Evolutionary conservation across 176 grass and related monocot species (phyloP), one percentile per base, ranked within the genome.

Genomic region (Typha latifolia): DNA sequence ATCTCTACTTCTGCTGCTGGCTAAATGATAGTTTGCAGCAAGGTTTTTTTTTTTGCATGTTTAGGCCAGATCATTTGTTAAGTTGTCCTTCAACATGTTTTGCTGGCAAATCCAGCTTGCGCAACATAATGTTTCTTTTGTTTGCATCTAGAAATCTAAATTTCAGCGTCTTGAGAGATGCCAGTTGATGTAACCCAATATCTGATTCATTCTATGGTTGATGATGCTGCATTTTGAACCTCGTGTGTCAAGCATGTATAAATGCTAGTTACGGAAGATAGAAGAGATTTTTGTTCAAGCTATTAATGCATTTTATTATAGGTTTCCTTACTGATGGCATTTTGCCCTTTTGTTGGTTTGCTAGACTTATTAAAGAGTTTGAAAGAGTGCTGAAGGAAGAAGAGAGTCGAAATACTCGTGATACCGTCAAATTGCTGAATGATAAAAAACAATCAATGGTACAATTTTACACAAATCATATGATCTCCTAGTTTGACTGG

Each of bases 331-430:
- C 51, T 67, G 50, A 53, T 66, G 16, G 18, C 27, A 48, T 29
- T 59, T 77, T 49, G 13, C 64, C 12, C 4, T 34, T 69, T 68
- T 68, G 24, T 50, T 67, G 19, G 4, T 74, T 82, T 51, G 66
- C 49, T 77, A 97, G 93, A 53, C 85, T 97, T 78, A 92, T 97
- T 73, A 97, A 97, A 79, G 93, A 92, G 34, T 97, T 97, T 32
- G 93, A 92, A 26, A 84, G 80, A 81, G 76, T 92, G 69, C 55
- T 77, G 62, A 96, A 96, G 70, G 81, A 82, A 11, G 84, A 82
- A 48, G 77, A 82, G 63, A 78, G 62, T 13, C 51, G 15, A 70
- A 84, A 67, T 48, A 84, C 89, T 61, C 84, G 72, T 3, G 82
- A 80, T 12, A 78, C 81, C 1, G 37, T 82, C 55, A 96, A 69